Percentiles rank a stretch among this genome's conserved stretches.
Evolutionary conservation across 2,329 filamentous ascomycete genomes (phyloP).

Genomic region (Simplicillium aogashimaense): DNA sequence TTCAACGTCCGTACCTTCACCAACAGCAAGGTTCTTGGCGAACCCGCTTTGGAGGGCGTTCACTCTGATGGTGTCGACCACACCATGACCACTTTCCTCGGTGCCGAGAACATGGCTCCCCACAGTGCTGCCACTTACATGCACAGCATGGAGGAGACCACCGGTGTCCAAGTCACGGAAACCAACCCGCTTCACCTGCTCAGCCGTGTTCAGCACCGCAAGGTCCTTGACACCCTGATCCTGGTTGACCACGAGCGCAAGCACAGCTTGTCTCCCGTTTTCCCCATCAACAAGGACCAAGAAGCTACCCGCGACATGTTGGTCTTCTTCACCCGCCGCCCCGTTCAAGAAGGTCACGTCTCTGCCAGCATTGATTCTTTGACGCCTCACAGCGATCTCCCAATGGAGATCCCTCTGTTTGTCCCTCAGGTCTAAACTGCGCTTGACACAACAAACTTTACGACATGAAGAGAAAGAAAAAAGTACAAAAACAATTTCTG

Average conservation of each 20-base stretch:
- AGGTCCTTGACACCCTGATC: conserved; percentile 17
- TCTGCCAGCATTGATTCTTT: conserved; percentile 15
- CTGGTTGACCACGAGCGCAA: conserved; percentile 17
- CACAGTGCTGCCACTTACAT: conserved; percentile 19
- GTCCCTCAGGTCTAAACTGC: conserved; percentile 3
- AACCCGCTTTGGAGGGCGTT: conserved; percentile 20
- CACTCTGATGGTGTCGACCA: conserved; percentile 21
- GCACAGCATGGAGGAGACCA: conserved; percentile 16
- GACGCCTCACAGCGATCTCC: conserved; percentile 12
- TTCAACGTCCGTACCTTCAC: conserved; percentile 20
- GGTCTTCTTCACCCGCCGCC: conserved; percentile 18
- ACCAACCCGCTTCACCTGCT: conserved; percentile 12
- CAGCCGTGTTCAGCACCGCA: conserved; percentile 14
- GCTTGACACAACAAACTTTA: too few relatives aligned
- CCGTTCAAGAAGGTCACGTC: conserved; percentile 12
- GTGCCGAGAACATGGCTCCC: conserved; percentile 16
- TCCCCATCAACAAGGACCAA: conserved; percentile 11
- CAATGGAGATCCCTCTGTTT: conserved; percentile 16
- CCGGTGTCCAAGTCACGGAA: conserved; percentile 12
- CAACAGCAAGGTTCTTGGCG: conserved; percentile 15
- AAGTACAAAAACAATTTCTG: too few relatives aligned
- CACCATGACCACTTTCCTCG: conserved; percentile 20
- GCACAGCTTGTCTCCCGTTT: conserved; percentile 16
- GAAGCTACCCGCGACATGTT: conserved; percentile 18
- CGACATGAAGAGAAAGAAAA: too few relatives aligned